phyloP scores from a whole-genome alignment of 2,329 filamentous ascomycete genomes.

The Neofusicoccum kwambonambiense region DNA sequence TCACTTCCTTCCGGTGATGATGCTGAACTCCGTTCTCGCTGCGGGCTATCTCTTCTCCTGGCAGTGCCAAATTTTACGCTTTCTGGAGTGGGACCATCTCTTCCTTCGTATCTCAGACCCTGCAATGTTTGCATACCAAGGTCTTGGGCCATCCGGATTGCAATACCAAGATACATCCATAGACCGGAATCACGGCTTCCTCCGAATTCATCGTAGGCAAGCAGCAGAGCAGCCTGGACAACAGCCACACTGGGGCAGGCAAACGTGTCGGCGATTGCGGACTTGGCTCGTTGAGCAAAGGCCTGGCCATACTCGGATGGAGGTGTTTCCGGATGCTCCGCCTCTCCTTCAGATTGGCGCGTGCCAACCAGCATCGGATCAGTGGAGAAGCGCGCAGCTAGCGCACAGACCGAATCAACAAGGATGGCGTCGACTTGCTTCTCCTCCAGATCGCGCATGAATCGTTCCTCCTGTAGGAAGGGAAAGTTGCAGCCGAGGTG shows the following conservation, averaged over 20 bases:
- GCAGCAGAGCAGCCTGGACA: slow-evolving; percentile 77
- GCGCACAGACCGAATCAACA: slow-evolving; percentile 79
- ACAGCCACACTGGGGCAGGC: slow-evolving; percentile 79
- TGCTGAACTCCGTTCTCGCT: slow-evolving; percentile 42
- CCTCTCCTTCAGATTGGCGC: slow-evolving; percentile 31
- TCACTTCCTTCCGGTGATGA: slow-evolving; percentile 34
- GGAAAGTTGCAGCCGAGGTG: slow-evolving; percentile 85
- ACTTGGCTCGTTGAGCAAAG: slow-evolving; percentile 79
- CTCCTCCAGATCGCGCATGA: slow-evolving; percentile 72
- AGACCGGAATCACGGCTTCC: slow-evolving; percentile 84
- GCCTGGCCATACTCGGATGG: slow-evolving; percentile 70
- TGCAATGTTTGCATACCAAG: slow-evolving; percentile 79
- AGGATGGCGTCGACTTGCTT: slow-evolving; percentile 81
- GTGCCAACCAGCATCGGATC: slow-evolving; percentile 50
- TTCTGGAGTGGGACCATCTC: slow-evolving; percentile 56
- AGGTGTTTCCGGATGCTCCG: slow-evolving; percentile 27
- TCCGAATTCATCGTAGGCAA: slow-evolving; percentile 88
- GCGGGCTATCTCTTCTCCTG: slow-evolving; percentile 46
- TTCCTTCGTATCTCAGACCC: slow-evolving; percentile 62
- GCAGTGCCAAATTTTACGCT: slow-evolving; percentile 47
- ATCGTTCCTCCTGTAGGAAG: slow-evolving; percentile 71
- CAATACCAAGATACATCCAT: slow-evolving; percentile 90
- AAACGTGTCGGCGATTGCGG: slow-evolving; percentile 79
- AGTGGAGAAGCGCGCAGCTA: slow-evolving; percentile 76
- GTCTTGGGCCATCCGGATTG: slow-evolving; percentile 79